Conservation (phyloP, 2,329 filamentous ascomycete genomes). For the Amauroascus niger region DNA sequence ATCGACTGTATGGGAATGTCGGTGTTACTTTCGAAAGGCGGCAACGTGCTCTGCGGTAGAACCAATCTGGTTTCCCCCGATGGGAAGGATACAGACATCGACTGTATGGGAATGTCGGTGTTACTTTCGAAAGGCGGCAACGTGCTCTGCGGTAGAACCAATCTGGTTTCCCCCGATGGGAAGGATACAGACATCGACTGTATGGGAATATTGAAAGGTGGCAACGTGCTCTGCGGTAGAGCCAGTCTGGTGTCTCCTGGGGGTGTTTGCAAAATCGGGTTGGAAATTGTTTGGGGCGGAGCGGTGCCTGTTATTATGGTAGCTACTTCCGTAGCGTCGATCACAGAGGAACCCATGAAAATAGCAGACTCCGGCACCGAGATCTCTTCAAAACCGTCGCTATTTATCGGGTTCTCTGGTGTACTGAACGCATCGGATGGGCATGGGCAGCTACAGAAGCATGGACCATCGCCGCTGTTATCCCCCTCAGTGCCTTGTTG, state of each 20-base stretch:
- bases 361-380: not conserved
- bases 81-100: not conserved
- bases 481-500: not conserved
- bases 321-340: not conserved
- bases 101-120: not conserved
- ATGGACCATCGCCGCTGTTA: not conserved
- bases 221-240: not conserved
- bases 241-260: not conserved
- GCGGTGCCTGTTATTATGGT: not conserved
- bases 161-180: no score
- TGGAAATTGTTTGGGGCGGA: not conserved
- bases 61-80: no score
- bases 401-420: not conserved
- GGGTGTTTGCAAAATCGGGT: not conserved
- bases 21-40: not conserved
- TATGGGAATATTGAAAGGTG: not conserved
- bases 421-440: constrained; percentile 2
- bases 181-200: not conserved
- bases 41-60: no score
- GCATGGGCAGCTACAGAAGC: constrained; percentile 6
- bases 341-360: not conserved
- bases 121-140: not conserved
- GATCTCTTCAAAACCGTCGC: not conserved
- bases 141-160: no score
- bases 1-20: not conserved